These are phyloP conservation scores for Sporothrix phasma DNA, from an alignment of 2,329 filamentous ascomycete species.

Conservation along the genomic window DNA sequence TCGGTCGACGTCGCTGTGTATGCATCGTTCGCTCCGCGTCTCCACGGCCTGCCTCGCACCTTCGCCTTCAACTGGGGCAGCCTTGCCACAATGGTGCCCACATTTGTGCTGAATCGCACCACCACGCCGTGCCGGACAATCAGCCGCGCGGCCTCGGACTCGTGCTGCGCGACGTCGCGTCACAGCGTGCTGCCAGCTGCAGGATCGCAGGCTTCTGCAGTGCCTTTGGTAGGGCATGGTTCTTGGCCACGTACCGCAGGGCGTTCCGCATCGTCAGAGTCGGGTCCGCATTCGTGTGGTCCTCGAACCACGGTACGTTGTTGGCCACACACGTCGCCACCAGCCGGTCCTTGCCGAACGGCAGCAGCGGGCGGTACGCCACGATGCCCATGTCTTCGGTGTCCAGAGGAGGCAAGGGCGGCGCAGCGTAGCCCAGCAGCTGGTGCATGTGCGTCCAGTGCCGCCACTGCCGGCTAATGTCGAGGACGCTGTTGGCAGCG, in stretches of 20 bases:
- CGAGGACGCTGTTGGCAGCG: background rate
- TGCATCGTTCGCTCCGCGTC: background rate
- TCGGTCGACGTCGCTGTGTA: slow-evolving; percentile 20
- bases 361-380: slow-evolving; percentile 59
- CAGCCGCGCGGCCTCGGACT: slow-evolving; percentile 44
- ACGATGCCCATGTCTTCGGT: slow-evolving; percentile 56
- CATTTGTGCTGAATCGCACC: slow-evolving; percentile 37
- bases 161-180: slow-evolving; percentile 35
- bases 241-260: slow-evolving; percentile 52
- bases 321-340: slow-evolving; percentile 63
- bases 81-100: slow-evolving; percentile 38
- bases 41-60: background rate
- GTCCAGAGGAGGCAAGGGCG: slow-evolving; percentile 22
- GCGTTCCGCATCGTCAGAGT: slow-evolving; percentile 75
- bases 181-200: slow-evolving; percentile 44
- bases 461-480: slow-evolving; percentile 5
- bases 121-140: slow-evolving; percentile 40
- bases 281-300: slow-evolving; percentile 69
- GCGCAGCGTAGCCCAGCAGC: slow-evolving; percentile 6
- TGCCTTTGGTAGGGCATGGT: slow-evolving; percentile 55
- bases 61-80: slow-evolving; percentile 30
- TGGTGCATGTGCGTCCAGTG: background rate
- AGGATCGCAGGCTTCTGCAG: slow-evolving; percentile 57
- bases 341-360: slow-evolving; percentile 63
- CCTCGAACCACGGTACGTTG: slow-evolving; percentile 67